A percentile compares a stretch with the other conserved stretches of the same genome.
Conservation (phyloP, 2,329 filamentous ascomycete species). For the Fusarium pseudonygamai region DNA sequence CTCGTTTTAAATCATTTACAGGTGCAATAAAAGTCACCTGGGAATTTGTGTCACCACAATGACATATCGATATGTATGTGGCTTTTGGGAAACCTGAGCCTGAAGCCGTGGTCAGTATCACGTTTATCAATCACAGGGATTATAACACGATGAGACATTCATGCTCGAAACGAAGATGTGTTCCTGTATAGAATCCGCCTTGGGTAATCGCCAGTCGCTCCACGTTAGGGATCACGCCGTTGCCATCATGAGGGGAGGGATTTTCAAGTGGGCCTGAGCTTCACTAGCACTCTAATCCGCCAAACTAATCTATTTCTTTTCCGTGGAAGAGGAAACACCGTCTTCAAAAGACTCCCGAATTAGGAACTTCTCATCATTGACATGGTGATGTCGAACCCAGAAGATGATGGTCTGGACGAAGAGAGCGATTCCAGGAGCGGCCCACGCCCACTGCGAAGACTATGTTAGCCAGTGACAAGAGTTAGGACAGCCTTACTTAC, state of each 20-base stretch:
- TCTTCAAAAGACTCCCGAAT: background rate
- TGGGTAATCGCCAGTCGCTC: background rate
- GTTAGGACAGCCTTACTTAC: background rate
- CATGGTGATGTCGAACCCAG: background rate
- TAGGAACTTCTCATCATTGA: background rate
- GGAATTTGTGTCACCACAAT: background rate
- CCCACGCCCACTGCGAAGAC: background rate
- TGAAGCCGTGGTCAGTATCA: background rate
- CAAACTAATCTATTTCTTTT: background rate
- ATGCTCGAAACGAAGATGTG: background rate
- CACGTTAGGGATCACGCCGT: too few species aligned
- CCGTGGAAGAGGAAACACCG: rapidly evolving
- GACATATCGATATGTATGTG: background rate
- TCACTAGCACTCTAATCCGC: background rate
- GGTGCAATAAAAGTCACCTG: background rate
- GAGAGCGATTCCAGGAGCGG: background rate
- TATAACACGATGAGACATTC: background rate
- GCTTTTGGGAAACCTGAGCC: background rate
- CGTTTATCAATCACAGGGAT: background rate
- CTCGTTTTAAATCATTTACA: background rate
- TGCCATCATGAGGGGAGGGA: background rate
- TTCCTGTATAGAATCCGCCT: too few species aligned
- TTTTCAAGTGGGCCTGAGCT: too few species aligned
- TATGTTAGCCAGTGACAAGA: background rate
- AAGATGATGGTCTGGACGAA: background rate